Evolutionary conservation across 192 early-diverging fungal genomes (phyloP).

Genomic region (Coemansia sp.): DNA sequence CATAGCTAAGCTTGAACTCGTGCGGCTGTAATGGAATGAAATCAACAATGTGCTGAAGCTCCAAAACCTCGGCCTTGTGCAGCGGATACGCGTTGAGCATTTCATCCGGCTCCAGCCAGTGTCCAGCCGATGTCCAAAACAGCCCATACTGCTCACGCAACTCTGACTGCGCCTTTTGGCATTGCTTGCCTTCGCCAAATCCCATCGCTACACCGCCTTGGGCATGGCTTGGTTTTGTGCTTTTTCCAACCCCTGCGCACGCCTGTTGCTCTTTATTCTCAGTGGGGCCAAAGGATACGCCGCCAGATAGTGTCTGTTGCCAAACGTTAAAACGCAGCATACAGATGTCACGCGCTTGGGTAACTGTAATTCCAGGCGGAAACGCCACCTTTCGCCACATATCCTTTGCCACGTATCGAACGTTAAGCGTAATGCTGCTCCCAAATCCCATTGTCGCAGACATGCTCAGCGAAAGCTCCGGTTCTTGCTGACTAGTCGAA

Average conservation of each 20-base stretch:
- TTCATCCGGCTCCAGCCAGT: slow-evolving; percentile 56
- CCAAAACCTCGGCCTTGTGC: slow-evolving; percentile 51
- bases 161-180: slow-evolving; percentile 26
- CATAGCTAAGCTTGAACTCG: slow-evolving; percentile 53
- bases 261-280: slow-evolving; percentile 6
- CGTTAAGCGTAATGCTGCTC: slow-evolving; percentile 45
- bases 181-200: slow-evolving; percentile 11
- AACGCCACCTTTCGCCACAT: slow-evolving; percentile 54
- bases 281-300: not conserved
- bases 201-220: slow-evolving; percentile 17
- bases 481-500: not conserved
- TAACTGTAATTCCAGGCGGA: slow-evolving; percentile 54
- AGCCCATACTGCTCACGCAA: slow-evolving; percentile 57
- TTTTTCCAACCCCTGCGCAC: not conserved
- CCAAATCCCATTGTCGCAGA: slow-evolving; percentile 27
- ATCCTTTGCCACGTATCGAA: slow-evolving; percentile 57
- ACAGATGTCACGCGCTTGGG: slow-evolving; percentile 56
- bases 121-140: slow-evolving; percentile 56
- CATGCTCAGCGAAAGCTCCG: slow-evolving; percentile 10
- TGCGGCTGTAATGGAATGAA: slow-evolving; percentile 55
- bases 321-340: slow-evolving; percentile 59
- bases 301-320: slow-evolving; percentile 39
- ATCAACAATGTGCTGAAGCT: slow-evolving; percentile 53
- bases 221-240: not conserved
- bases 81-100: slow-evolving; percentile 54